phyloP scores from a whole-genome alignment of 352 stramenopile species.

The Phytophthora multivora region DNA sequence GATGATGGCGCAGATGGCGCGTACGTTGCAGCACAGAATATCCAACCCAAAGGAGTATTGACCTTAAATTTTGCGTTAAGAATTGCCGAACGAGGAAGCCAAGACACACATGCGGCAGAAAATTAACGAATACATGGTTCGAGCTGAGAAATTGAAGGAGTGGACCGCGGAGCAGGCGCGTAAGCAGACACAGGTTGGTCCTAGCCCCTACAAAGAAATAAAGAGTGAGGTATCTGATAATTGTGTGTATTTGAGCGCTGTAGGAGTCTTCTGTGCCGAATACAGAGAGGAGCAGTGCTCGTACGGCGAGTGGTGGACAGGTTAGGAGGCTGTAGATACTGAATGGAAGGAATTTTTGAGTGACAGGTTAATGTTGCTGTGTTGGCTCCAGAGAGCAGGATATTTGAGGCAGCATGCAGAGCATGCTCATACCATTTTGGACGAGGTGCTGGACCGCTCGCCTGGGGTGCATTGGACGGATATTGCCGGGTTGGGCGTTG shows the following conservation, averaged over 20 bases:
- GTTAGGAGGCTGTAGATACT: slow-evolving; percentile 2
- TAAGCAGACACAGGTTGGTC: slow-evolving; percentile 28
- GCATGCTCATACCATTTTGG: slow-evolving; percentile 77
- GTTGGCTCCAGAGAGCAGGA: slow-evolving; percentile 20
- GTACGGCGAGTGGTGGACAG: slow-evolving; percentile 15
- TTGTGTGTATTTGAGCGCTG: background rate
- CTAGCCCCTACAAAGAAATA: background rate
- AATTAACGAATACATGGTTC: slow-evolving; percentile 83
- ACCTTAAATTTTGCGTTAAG: slow-evolving; percentile 26
- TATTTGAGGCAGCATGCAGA: slow-evolving; percentile 68
- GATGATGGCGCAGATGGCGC: slow-evolving; percentile 65
- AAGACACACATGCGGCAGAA: slow-evolving; percentile 44
- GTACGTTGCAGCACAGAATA: slow-evolving; percentile 37
- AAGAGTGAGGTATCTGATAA: background rate
- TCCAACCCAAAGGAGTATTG: background rate
- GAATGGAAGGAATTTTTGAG: background rate
- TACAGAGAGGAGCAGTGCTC: slow-evolving; percentile 1
- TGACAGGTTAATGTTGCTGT: background rate
- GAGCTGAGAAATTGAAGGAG: slow-evolving; percentile 73
- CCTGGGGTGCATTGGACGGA: slow-evolving; percentile 83
- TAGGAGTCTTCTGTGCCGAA: slow-evolving; percentile 2
- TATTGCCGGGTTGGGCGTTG: slow-evolving; percentile 79
- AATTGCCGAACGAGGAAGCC: slow-evolving; percentile 37
- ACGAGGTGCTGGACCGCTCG: slow-evolving; percentile 84
- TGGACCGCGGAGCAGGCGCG: slow-evolving; percentile 27